These are phyloP conservation scores for Elaeagnus macrophylla DNA, from an alignment of 306 rosid species.

Conservation along the genomic window DNA sequence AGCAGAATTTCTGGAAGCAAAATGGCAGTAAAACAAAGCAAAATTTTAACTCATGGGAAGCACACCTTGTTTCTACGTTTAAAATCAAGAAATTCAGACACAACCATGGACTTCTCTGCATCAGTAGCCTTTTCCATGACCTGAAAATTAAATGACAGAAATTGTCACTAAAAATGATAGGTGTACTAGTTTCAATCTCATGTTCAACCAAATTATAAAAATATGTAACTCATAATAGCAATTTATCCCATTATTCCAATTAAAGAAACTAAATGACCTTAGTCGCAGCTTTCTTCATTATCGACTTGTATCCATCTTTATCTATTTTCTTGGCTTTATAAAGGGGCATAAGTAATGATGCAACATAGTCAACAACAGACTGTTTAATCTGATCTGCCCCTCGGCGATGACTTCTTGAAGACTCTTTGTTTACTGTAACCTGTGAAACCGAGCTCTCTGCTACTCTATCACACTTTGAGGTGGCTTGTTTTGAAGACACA, in stretches of 20 bases:
- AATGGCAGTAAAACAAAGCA: conserved; percentile 1
- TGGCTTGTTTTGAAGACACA: conserved; percentile 57
- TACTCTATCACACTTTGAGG: conserved; percentile 59
- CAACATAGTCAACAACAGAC: conserved; percentile 98
- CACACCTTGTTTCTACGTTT: conserved; percentile 90
- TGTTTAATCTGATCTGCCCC: conserved; percentile 94
- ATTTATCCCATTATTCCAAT: not conserved
- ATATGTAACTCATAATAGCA: not conserved
- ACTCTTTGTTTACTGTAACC: conserved; percentile 78
- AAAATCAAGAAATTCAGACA: conserved; percentile 80
- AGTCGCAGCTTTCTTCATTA: conserved; percentile 97
- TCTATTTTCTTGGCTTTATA: conserved; percentile 92
- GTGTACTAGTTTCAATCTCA: conserved; percentile 8
- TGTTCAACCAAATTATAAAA: conserved; percentile 12
- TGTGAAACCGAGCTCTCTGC: conserved; percentile 91
- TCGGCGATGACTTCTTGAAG: conserved; percentile 48
- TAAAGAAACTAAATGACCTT: conserved; percentile 46
- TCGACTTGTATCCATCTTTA: conserved; percentile 93
- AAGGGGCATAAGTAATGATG: conserved; percentile 92
- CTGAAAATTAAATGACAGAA: conserved; percentile 39
- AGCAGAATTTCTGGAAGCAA: not conserved
- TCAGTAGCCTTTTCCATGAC: conserved; percentile 96
- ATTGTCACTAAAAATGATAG: conserved; percentile 3
- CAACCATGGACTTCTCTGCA: conserved; percentile 83
- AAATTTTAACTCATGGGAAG: conserved; percentile 4